Base-by-base conservation (phyloP, 108 stramenopile genomes). In the Fragilaria radians region DNA sequence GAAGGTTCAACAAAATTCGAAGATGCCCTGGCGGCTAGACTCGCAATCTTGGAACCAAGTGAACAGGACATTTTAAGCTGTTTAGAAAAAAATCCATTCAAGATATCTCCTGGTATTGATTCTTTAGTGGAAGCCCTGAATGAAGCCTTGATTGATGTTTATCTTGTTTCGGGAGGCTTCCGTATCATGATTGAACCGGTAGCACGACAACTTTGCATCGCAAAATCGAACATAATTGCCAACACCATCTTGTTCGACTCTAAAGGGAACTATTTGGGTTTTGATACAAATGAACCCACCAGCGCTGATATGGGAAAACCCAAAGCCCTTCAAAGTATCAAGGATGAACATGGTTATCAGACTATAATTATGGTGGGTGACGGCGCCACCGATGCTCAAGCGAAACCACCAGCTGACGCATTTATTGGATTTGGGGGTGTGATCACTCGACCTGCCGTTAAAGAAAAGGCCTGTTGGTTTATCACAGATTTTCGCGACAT, bases 371-470 rank as follows among this genome's bases (percentile, higher is more conserved):
- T 99, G 95, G 81, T 99, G 4, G 98, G 98, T 1, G 98, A 99
- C 78, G 98, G 98, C 18, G 97, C 94, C 5, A 99, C 98, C 4
- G 98, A 99, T 83, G 86, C 95, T 62, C 94, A 99, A 82, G 98
- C 98, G 31, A 91, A 90, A 48, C 97, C 98, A 30, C 98, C 98
- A 1, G 98, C 97, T 5, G 62, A 83, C 33, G 91, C 90, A 1
- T 98, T 98, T 67, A 92, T 99, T 63, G 98, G 98, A 49, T 99
- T 91, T 78, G 98, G 98, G 14, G 98, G 98, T 25, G 88, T 98
- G 18, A 80, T 83, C 4, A 83, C 71, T 9, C 82, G 97, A 27
- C 76, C 90, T 28, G 77, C 79, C 2, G 96, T 99, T 24, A 80
- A 68, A 65, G 70, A 81, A 31, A 86, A 83, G 61, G 95, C 97